phyloP scores from a whole-genome alignment of 345 rosid genomes.

The Acer negundo region DNA sequence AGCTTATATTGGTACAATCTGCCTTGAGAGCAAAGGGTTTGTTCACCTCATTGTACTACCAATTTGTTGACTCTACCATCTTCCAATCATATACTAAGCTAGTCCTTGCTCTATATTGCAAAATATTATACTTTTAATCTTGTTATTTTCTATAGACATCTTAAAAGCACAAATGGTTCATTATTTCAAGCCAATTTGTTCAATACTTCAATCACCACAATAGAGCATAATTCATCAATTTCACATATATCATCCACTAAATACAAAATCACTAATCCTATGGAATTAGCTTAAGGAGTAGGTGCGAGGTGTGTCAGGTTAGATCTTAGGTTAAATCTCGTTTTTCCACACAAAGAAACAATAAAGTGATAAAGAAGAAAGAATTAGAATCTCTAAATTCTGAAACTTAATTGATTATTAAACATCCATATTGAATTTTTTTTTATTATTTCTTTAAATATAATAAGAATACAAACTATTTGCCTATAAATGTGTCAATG shows the following conservation, averaged over 20 bases:
- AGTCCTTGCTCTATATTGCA: neutral
- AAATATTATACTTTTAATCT: too few species aligned
- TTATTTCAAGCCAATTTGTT: neutral
- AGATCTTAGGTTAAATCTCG: neutral
- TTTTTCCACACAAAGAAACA: neutral
- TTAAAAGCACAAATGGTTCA: neutral
- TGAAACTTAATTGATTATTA: conserved; percentile 1
- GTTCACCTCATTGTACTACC: neutral
- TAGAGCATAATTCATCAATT: neutral
- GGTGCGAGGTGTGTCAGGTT: neutral
- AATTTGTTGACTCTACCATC: neutral
- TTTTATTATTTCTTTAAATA: neutral
- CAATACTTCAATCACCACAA: neutral
- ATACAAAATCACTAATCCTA: neutral
- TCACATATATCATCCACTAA: neutral
- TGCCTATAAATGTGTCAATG: neutral
- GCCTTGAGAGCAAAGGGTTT: neutral
- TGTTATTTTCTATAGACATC: neutral
- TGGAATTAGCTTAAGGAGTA: neutral
- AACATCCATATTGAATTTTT: neutral
- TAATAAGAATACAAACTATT: neutral
- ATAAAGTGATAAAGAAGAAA: neutral
- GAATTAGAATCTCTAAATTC: neutral
- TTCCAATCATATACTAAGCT: neutral
- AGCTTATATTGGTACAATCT: neutral